Evolutionary conservation across 257 asterid species (phyloP).

Genomic region (Nicotiana sylvestris): DNA sequence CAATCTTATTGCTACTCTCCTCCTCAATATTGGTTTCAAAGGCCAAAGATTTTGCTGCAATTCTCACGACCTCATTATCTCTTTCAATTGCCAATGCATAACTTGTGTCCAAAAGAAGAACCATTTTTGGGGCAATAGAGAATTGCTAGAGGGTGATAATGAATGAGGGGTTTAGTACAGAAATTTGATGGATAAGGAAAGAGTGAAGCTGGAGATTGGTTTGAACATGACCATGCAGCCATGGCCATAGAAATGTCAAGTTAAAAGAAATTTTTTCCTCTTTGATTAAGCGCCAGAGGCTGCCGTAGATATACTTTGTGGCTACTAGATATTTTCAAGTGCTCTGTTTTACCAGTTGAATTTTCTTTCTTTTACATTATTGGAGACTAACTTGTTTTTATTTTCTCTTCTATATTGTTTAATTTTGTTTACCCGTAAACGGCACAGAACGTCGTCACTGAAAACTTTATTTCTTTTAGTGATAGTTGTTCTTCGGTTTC

Average conservation of each 20-base stretch:
- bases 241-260: conserved; percentile 24
- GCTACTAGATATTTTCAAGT: neutral
- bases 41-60: neutral
- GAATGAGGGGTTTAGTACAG: conserved; percentile 4
- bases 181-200: conserved; percentile 19
- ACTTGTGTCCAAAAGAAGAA: conserved; percentile 21
- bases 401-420: too few species aligned
- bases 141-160: conserved; percentile 3
- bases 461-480: too few species aligned
- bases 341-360: neutral
- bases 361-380: neutral
- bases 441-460: too few species aligned
- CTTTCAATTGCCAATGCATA: conserved; percentile 20
- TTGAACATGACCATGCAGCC: conserved; percentile 21
- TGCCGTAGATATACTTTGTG: neutral
- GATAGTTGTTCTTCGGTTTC: too few species aligned
- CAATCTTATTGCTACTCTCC: conserved; percentile 17
- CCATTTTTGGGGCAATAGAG: conserved; percentile 7
- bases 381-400: too few species aligned
- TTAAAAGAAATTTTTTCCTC: neutral
- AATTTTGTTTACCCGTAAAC: too few species aligned
- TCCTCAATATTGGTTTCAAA: conserved; percentile 10
- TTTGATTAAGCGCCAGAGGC: neutral
- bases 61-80: neutral
- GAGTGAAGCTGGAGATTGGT: conserved; percentile 18